These are phyloP conservation scores for Melampsora americana DNA, from an alignment of 1,284 basidiomycete genomes.

Conservation along the genomic window DNA sequence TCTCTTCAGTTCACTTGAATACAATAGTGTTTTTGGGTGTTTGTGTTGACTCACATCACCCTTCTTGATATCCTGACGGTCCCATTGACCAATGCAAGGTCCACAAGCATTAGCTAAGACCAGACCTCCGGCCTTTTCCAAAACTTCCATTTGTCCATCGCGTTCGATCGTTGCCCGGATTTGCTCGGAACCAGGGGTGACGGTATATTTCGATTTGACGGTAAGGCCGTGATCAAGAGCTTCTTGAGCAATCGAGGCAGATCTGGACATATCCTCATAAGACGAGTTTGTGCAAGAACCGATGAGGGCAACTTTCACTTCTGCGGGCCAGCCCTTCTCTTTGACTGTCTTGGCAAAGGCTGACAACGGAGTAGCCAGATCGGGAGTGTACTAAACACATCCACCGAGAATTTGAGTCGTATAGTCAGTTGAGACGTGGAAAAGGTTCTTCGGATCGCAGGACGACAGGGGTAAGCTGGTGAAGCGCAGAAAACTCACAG, in stretches of 20 bases:
- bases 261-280: slow-evolving; percentile 99
- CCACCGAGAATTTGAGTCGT: too few relatives aligned
- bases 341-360: slow-evolving; percentile 88
- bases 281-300: slow-evolving; percentile 99
- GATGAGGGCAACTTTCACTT: slow-evolving; percentile 95
- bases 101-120: slow-evolving; percentile 98
- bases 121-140: slow-evolving; percentile 82
- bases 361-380: slow-evolving; percentile 65
- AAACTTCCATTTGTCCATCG: slow-evolving; percentile 84
- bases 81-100: slow-evolving; percentile 99
- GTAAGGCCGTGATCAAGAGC: slow-evolving; percentile 80
- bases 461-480: neutral
- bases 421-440: too few relatives aligned
- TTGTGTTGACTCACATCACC: slow-evolving; percentile 89
- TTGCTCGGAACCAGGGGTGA: slow-evolving; percentile 97
- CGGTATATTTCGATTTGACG: slow-evolving; percentile 90
- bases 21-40: slow-evolving; percentile 50
- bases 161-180: slow-evolving; percentile 95
- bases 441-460: too few relatives aligned
- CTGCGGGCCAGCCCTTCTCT: slow-evolving; percentile 93
- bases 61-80: slow-evolving; percentile 92
- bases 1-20: slow-evolving; percentile 4
- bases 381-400: slow-evolving; percentile 82
- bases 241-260: slow-evolving; percentile 87
- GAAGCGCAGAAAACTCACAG: slow-evolving; percentile 53